phyloP scores from a whole-genome alignment of 331 rosid genomes.

The Quercus phellos region DNA sequence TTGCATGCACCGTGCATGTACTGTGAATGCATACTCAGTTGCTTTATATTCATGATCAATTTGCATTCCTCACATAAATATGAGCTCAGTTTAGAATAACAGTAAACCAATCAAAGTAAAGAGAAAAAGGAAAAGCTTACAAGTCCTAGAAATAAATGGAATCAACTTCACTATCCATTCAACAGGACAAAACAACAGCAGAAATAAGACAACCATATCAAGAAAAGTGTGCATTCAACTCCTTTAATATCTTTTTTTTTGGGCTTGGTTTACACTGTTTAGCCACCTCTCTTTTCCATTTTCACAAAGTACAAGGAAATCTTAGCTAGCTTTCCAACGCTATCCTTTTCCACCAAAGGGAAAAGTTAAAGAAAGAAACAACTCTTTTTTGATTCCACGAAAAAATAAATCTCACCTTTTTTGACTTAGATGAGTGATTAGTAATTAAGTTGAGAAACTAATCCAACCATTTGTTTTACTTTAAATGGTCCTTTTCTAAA shows the following conservation, averaged over 20 bases:
- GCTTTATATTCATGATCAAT: neutral
- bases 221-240: conserved; percentile 33
- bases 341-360: conserved; percentile 20
- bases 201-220: conserved; percentile 48
- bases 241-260: neutral
- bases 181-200: conserved; percentile 30
- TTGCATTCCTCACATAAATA: conserved; percentile 14
- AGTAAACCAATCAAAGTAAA: conserved; percentile 18
- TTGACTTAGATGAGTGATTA: conserved; percentile 11
- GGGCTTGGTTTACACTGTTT: conserved; percentile 25
- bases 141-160: conserved; percentile 7
- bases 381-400: neutral
- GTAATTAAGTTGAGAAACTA: neutral
- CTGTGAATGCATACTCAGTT: conserved; percentile 13
- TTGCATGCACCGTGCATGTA: conserved; percentile 14
- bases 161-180: neutral
- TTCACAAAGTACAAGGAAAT: conserved; percentile 49
- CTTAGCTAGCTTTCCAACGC: conserved; percentile 25
- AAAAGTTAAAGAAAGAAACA: conserved; percentile 18
- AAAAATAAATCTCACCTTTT: conserved; percentile 22
- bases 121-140: conserved; percentile 14
- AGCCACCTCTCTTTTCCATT: conserved; percentile 34
- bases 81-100: conserved; percentile 6
- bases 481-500: conserved; percentile 13
- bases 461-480: conserved; percentile 2